Conservation (phyloP, 2,329 filamentous ascomycete species). For the Didymella exigua region DNA sequence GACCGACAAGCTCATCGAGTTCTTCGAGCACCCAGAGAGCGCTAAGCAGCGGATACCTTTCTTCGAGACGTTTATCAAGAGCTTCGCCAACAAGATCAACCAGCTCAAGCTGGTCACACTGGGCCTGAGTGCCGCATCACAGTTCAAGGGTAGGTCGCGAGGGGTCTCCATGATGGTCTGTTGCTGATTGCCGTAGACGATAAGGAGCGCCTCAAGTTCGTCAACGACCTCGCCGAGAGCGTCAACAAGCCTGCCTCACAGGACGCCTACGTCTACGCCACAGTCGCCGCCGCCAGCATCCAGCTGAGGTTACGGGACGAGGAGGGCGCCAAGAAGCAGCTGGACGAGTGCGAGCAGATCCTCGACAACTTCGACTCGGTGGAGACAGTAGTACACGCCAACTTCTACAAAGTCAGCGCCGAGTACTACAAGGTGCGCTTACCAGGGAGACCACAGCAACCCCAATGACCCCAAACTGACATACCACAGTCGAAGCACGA, state of each 20-base stretch:
- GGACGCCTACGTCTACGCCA: slow-evolving; percentile 94
- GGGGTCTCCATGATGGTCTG: background rate
- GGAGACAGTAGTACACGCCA: slow-evolving; percentile 91
- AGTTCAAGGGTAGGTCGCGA: slow-evolving; percentile 70
- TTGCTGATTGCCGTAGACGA: slow-evolving; percentile 66
- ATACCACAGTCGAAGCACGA: slow-evolving; percentile 72
- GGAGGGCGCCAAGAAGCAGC: slow-evolving; percentile 81
- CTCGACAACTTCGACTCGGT: slow-evolving; percentile 93
- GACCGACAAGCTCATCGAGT: slow-evolving; percentile 83
- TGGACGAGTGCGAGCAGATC: slow-evolving; percentile 85
- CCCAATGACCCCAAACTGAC: background rate
- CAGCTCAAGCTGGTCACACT: slow-evolving; percentile 95
- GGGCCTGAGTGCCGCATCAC: slow-evolving; percentile 82
- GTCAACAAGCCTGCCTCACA: slow-evolving; percentile 92
- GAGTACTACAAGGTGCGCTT: slow-evolving; percentile 80
- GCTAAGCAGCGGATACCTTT: slow-evolving; percentile 83
- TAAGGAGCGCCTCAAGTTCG: slow-evolving; percentile 82
- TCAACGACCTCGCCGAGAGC: slow-evolving; percentile 80
- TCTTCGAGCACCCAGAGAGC: slow-evolving; percentile 84
- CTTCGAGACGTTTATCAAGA: slow-evolving; percentile 93
- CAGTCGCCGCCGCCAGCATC: slow-evolving; percentile 84
- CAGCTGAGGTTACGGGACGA: slow-evolving; percentile 81
- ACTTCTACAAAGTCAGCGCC: slow-evolving; percentile 94
- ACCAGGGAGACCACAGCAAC: too few relatives aligned
- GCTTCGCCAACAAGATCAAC: slow-evolving; percentile 98